Conservation (phyloP, 495 filamentous ascomycete genomes). For the Lepraria neglecta region DNA sequence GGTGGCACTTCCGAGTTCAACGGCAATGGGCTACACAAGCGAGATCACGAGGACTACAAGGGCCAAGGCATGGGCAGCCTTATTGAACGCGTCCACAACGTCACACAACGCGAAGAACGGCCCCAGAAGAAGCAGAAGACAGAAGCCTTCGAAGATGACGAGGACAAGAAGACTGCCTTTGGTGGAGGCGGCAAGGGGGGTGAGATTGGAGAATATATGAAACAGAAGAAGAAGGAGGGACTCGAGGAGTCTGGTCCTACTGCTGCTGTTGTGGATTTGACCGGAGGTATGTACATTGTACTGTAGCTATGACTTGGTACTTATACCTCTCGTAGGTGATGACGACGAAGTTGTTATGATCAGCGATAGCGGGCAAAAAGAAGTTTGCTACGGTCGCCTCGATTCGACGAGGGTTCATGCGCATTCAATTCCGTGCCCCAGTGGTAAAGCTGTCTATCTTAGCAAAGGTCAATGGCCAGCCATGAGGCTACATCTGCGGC, state of each 20-base stretch:
- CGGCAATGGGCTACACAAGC: constrained; percentile 19
- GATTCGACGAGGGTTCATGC: constrained; percentile 63
- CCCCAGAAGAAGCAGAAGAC: constrained; percentile 63
- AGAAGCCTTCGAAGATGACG: constrained; percentile 37
- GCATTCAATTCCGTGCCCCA: constrained; percentile 59
- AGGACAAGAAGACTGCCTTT: constrained; percentile 38
- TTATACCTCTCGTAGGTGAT: constrained; percentile 28
- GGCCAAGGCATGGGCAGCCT: constrained; percentile 33
- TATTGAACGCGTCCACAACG: constrained; percentile 67
- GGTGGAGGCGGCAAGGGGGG: constrained; percentile 45
- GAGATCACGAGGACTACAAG: constrained; percentile 25
- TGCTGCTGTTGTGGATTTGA: constrained; percentile 57
- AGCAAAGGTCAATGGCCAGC: constrained; percentile 54
- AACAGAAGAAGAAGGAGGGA: constrained; percentile 45
- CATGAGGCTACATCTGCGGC: constrained; percentile 62
- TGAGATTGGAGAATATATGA: constrained; percentile 58
- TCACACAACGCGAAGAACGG: constrained; percentile 54
- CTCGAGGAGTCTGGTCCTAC: constrained; percentile 33
- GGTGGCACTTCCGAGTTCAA: neutral
- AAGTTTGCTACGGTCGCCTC: constrained; percentile 82
- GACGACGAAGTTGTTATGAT: constrained; percentile 52
- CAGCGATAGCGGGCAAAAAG: constrained; percentile 43
- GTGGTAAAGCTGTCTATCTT: constrained; percentile 43
- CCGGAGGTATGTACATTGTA: constrained; percentile 40
- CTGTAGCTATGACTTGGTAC: neutral